phyloP scores from a whole-genome alignment of 352 stramenopile genomes.

The Stephanocyclus meneghinianus region DNA sequence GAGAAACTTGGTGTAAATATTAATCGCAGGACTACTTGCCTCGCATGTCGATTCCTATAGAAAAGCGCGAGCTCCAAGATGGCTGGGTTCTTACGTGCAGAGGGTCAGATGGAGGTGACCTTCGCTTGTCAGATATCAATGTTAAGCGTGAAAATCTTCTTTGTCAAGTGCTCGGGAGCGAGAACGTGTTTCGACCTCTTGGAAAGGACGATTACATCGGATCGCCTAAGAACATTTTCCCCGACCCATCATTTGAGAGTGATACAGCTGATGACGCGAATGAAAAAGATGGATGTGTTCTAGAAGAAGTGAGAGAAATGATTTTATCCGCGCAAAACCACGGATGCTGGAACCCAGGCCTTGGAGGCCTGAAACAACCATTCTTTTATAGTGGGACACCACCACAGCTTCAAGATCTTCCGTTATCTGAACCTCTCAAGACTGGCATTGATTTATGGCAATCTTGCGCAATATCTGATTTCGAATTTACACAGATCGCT shows the following conservation, averaged over 20 bases:
- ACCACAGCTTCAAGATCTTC: constrained; percentile 63
- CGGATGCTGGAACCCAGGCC: constrained; percentile 67
- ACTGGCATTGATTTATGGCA: constrained; percentile 78
- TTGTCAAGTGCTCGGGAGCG: constrained; percentile 68
- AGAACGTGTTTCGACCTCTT: constrained; percentile 71
- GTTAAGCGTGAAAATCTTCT: constrained; percentile 74
- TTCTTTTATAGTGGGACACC: constrained; percentile 38
- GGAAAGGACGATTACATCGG: constrained; percentile 35
- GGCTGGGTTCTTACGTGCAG: constrained; percentile 80
- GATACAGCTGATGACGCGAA: constrained; percentile 8
- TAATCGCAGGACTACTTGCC: constrained; percentile 71
- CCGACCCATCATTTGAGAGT: constrained; percentile 7
- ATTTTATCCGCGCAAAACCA: constrained; percentile 68
- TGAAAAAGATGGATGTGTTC: constrained; percentile 62
- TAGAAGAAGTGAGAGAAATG: constrained; percentile 74
- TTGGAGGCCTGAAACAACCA: constrained; percentile 56
- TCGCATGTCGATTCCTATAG: constrained; percentile 81
- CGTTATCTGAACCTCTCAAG: constrained; percentile 71
- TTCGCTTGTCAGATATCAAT: constrained; percentile 77
- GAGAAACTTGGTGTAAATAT: neutral
- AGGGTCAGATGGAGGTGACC: constrained; percentile 69
- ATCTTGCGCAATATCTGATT: constrained; percentile 75
- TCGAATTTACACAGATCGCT: constrained; percentile 78
- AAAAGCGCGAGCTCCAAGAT: constrained; percentile 74
- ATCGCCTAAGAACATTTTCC: constrained; percentile 14